Evolutionary conservation across 1,139 yeast genomes (phyloP).

Genomic region (Yamadazyma sp.): DNA sequence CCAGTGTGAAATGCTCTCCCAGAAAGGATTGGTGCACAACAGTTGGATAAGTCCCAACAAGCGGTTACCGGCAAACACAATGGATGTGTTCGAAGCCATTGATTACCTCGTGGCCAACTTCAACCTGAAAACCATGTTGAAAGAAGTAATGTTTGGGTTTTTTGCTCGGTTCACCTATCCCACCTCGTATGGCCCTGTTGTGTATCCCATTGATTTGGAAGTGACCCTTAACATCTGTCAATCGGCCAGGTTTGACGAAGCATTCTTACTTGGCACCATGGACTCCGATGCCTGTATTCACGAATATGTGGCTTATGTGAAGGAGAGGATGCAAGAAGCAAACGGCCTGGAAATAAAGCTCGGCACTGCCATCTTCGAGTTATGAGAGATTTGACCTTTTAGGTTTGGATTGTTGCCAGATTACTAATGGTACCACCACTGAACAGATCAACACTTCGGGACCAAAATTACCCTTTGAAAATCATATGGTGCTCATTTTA

Average conservation of each 20-base stretch:
- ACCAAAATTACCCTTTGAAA: neutral
- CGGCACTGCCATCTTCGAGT: neutral
- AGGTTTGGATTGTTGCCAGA: too few species aligned
- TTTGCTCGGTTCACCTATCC: slow-evolving; percentile 1
- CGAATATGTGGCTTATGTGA: slow-evolving; percentile 1
- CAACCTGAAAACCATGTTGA: slow-evolving; percentile 4
- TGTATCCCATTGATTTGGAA: slow-evolving; percentile 3
- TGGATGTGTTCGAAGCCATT: neutral
- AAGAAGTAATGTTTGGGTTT: slow-evolving; percentile 5
- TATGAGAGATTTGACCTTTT: neutral
- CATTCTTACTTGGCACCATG: slow-evolving; percentile 7
- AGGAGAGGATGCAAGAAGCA: neutral
- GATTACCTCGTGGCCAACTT: neutral
- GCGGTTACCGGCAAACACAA: neutral
- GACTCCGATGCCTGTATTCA: slow-evolving; percentile 2
- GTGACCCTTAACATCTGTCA: slow-evolving; percentile 3
- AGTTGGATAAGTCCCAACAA: slow-evolving; percentile 1
- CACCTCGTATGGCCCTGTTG: slow-evolving; percentile 3
- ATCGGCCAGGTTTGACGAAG: slow-evolving; percentile 7
- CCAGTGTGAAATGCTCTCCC: neutral
- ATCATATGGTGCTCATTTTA: neutral
- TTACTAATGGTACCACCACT: too few species aligned
- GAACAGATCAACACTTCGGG: too few species aligned
- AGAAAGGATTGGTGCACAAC: slow-evolving; percentile 3
- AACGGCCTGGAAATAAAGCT: neutral